Base-by-base conservation (phyloP, 2,329 filamentous ascomycete genomes). In the Fusarium irregulare region DNA sequence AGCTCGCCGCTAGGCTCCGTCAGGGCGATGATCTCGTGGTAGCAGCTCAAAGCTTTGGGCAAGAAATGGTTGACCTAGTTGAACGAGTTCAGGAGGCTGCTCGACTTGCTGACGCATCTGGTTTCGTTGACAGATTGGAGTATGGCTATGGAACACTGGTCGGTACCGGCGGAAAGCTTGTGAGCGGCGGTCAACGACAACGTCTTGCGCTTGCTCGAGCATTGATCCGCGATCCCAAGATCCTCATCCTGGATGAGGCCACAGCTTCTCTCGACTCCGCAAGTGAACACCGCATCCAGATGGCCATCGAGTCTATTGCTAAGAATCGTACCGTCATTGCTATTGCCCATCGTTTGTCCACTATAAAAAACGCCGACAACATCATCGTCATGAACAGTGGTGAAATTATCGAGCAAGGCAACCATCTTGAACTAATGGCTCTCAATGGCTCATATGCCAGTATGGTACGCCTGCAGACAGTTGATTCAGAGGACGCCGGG, bases 351-450 rank as follows among this genome's bases (percentile, higher is more conserved):
- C 81, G 88, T 4, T 78, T 90, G 3, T 88, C 86, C 0, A 90
- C 88, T 1, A 88, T 90, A 66, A 86, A 85, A 72, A 84, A 88
- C 56, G 90, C 90, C 0, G 88, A 92, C 71, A 86, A 88, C 64
- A 92, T 93, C 60, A 82, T 92, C 21, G 90, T 92, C 20, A 83
- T 92, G 75, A 83, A 87, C 16, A 81, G 85, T 56, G 90, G 91
- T 0, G 77, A 83, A 49, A 84, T 90, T 6, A 80, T 90, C 13
- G 90, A 92, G 76, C 83, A 89, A 73, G 91, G 91, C 0, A 88
- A 84, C 0, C 89, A 92, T 60, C 80, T 87, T 5, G 84, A 89
- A 55, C 82, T 92, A 4, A 81, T 92, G 65, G 77, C 80, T 3
- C 78, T 81, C 13, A 76, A 87, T 8, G 78, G 81, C 14, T 78